Evolutionary conservation across 768 basidiomycete genomes (phyloP), one percentile per base, ranked within the genome.

Genomic region (Boletus eberwhitei): DNA sequence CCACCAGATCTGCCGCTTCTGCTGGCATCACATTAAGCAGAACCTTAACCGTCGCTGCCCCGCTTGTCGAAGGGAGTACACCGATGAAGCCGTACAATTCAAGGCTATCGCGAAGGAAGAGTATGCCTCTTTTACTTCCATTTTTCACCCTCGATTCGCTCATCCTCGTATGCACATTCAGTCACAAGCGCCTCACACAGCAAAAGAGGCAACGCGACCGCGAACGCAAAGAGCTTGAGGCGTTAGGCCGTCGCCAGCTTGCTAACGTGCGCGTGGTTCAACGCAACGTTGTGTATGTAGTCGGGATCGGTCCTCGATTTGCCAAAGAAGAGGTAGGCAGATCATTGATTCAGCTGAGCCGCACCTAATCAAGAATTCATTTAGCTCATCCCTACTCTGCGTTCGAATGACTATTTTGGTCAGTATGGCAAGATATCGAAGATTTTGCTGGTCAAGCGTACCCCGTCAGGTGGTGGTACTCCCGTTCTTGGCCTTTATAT

Each of bases 361-460:
- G 17, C n/a, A 3, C 16, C 40, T 52, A 22, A 60, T 53, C 46
- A 55, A 47, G 8, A 48, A 49, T 24, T 46, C 31, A 43, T 42
- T 7, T 55, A 93, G 93, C 83, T 94, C 43, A 92, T 98, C 61
- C 87, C 93, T 1, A 91, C 93, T 13, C 75, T 99, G 38, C 90
- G 96, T 43, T 94, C 93, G 6, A 87, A 87, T 61, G 97, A 99
- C 62, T 98, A 97, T 69, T 98, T 98, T 68, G 97, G 97, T 11
- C 94, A 97, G 68, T 99, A 98, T 71, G 97, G 97, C 62, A 98
- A 95, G 77, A 98, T 99, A 62, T 85, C 88, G 40, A 96, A 96
- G 76, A 92, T 99, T 45, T 78, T 98, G 50, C 81, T 99, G 31
- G 87, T 92, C 47, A 98, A 98, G 71, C 87, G 96, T 37, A 88